Evolutionary conservation across 2,329 filamentous ascomycete genomes (phyloP), one percentile per base, ranked within the genome.

Genomic region (Hypoxylon sp.): DNA sequence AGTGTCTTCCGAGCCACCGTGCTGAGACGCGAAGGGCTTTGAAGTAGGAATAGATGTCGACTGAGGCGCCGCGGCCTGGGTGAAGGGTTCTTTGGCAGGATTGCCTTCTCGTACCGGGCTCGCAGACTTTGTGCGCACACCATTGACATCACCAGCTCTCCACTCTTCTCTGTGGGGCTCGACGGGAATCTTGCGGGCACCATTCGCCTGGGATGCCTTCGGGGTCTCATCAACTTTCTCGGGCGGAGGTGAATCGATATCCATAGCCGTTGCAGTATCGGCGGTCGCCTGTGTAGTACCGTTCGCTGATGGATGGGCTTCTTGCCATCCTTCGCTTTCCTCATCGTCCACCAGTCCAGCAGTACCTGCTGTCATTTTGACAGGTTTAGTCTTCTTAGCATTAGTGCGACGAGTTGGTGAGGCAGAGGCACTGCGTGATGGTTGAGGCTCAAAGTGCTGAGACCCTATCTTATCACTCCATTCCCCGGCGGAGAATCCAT

Each of bases 221-320:
- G 75, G 69, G 41, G 73, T 56, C 5, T 63, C 64, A 67, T 78
- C 73, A 63, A 69, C 34, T 73, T 77, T 53, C 27, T 71, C 69
- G 8, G 69, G 68, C 21, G 75, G 75, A 19, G 87, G 85, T 3
- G 85, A 82, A 71, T 90, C 88, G 53, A 90, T 89, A 68, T 90
- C 88, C 88, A 90, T 90, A 12, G 87, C 86, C 61, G 84, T 86
- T 2, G 87, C 85, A 67, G 84, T 87, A 34, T 81, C 81, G 9
- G 76, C 74, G 19, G 70, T 67, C 5, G 67, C 60, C 2, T 75
- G 71, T 25, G 74, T 74, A 11, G 71, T 62, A 21, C 43, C 63
- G 1, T 61, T 64, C 1, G 70, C 57, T 14, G 68, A 59, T 53
- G 60, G 65, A 6, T 68, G 56, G 41, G 64, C 52, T 53, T 77